These are phyloP conservation scores for Simplicillium sp. DNA, from an alignment of 2,329 filamentous ascomycete genomes.

Conservation along the genomic window DNA sequence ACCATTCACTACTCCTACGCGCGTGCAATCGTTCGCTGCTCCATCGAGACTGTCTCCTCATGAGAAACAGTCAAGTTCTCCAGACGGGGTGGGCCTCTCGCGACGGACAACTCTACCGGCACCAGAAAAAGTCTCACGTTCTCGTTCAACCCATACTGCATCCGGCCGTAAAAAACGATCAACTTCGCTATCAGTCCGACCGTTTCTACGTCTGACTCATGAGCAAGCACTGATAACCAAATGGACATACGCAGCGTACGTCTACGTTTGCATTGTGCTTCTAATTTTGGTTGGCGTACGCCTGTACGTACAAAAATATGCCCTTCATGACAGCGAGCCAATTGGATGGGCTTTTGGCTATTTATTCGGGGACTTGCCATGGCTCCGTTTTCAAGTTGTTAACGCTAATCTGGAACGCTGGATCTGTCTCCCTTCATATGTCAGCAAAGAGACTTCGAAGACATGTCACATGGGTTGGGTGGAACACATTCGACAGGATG, in stretches of 20 bases:
- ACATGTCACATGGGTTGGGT: constrained; percentile 48
- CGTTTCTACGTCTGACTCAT: constrained; percentile 73
- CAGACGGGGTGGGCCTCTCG: constrained; percentile 10
- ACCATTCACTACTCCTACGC: too few species aligned
- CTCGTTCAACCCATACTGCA: constrained; percentile 43
- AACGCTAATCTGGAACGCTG: constrained; percentile 61
- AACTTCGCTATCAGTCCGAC: constrained; percentile 53
- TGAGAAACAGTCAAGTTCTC: constrained; percentile 9
- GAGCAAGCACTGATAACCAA: constrained; percentile 68
- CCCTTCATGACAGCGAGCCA: constrained; percentile 66
- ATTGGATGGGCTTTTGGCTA: constrained; percentile 91
- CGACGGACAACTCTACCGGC: constrained; percentile 46
- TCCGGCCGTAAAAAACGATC: constrained; percentile 58
- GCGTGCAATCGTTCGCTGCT: too few species aligned
- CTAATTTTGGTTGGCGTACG: constrained; percentile 66
- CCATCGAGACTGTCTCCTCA: too few species aligned
- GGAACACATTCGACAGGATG: constrained; percentile 52
- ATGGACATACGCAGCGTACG: constrained; percentile 74
- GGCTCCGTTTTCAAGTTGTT: constrained; percentile 63
- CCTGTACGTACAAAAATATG: constrained; percentile 55
- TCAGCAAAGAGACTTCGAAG: constrained; percentile 15
- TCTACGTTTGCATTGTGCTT: constrained; percentile 57
- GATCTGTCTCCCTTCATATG: constrained; percentile 58
- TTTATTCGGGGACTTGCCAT: constrained; percentile 67
- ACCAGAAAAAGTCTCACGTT: constrained; percentile 20